phyloP scores from a whole-genome alignment of 2,329 filamentous ascomycete species.

The Cucurbitaria berberidis region DNA sequence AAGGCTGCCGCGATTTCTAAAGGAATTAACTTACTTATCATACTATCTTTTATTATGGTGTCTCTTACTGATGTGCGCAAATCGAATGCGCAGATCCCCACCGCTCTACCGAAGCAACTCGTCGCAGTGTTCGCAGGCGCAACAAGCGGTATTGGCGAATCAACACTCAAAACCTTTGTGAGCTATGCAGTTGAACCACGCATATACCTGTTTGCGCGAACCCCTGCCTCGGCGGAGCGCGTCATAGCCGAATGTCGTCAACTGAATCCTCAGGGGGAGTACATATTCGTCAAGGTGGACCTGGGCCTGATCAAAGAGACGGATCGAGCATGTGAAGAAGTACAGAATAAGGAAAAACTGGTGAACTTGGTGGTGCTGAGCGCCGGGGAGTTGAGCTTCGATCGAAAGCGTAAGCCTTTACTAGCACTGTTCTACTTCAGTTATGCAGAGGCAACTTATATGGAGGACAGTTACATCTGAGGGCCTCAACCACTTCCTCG shows the following conservation, averaged over 20 bases:
- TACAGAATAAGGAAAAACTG: slow-evolving; percentile 56
- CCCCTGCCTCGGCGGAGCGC: slow-evolving; percentile 41
- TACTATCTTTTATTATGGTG: slow-evolving; percentile 30
- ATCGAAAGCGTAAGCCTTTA: neutral
- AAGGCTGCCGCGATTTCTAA: neutral
- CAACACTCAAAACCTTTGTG: slow-evolving; percentile 50
- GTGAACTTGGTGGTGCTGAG: slow-evolving; percentile 63
- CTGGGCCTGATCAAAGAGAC: slow-evolving; percentile 49
- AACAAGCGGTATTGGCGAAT: slow-evolving; percentile 53
- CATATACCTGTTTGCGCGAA: slow-evolving; percentile 53
- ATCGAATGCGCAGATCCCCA: slow-evolving; percentile 26
- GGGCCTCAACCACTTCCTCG: slow-evolving; percentile 40
- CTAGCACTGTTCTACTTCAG: neutral
- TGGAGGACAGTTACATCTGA: slow-evolving; percentile 29
- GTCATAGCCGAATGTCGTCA: slow-evolving; percentile 46
- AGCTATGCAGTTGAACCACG: slow-evolving; percentile 45
- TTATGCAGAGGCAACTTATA: neutral
- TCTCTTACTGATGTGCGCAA: slow-evolving; percentile 25
- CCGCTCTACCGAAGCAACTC: slow-evolving; percentile 24
- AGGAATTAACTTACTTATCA: too few species aligned
- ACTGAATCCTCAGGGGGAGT: slow-evolving; percentile 46
- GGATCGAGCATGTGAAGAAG: slow-evolving; percentile 53
- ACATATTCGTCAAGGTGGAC: slow-evolving; percentile 51
- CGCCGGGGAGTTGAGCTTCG: slow-evolving; percentile 45
- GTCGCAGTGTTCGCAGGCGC: slow-evolving; percentile 48